Evolutionary conservation across 192 early-diverging fungal species (phyloP).

Genomic region (Rhizophagus sp.): DNA sequence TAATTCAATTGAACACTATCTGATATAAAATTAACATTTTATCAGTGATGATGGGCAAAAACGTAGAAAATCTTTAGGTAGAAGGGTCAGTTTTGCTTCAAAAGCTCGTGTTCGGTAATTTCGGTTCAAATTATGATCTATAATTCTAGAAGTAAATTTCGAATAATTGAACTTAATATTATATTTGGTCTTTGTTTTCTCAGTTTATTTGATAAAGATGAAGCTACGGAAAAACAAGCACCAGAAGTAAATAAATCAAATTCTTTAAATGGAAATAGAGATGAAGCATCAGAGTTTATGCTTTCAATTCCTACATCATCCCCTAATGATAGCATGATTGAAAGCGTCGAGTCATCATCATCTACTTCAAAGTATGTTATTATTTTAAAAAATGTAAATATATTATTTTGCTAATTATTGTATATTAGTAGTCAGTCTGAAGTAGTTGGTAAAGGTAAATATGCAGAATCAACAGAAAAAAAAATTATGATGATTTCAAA

Average conservation of each 20-base stretch:
- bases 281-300: not conserved
- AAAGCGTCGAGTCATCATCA: too few species aligned
- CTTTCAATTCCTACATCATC: not conserved
- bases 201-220: not conserved
- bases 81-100: conserved; percentile 15
- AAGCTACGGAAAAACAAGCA: not conserved
- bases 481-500: too few species aligned
- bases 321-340: too few species aligned
- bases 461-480: too few species aligned
- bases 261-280: not conserved
- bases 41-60: conserved; percentile 1
- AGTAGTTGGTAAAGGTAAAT: too few species aligned
- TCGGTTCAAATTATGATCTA: not conserved
- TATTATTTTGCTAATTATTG: too few species aligned
- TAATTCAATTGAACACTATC: not conserved
- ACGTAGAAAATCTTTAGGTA: conserved; percentile 1
- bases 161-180: not conserved
- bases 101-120: conserved; percentile 8
- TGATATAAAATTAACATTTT: not conserved
- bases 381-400: too few species aligned
- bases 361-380: too few species aligned
- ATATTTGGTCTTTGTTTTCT: not conserved
- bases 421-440: too few species aligned
- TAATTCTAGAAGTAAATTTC: not conserved
- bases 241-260: not conserved